phyloP scores from a whole-genome alignment of 192 early-diverging fungal species.

The Lunasporangiospora selenospora region DNA sequence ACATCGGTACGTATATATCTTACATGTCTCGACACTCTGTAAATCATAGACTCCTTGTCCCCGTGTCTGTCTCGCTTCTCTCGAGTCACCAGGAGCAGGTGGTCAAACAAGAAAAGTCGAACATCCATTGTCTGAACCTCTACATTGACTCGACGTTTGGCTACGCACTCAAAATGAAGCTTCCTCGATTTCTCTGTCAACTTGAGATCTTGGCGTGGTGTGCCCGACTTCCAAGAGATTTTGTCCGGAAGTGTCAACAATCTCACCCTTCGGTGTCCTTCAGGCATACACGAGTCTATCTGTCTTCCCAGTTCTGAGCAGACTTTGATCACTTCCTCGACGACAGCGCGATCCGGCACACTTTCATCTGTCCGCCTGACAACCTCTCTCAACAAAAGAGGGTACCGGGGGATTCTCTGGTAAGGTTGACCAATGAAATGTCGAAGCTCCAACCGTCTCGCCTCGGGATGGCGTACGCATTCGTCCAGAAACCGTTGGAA shows the following conservation, averaged over 20 bases:
- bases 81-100: slow-evolving; percentile 73
- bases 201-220: slow-evolving; percentile 62
- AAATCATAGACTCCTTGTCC: slow-evolving; percentile 61
- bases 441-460: slow-evolving; percentile 78
- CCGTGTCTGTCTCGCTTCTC: slow-evolving; percentile 56
- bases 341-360: slow-evolving; percentile 70
- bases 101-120: slow-evolving; percentile 81
- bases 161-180: slow-evolving; percentile 72
- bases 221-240: too few relatives aligned
- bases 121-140: slow-evolving; percentile 61
- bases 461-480: slow-evolving; percentile 62
- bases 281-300: slow-evolving; percentile 72
- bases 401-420: slow-evolving; percentile 80
- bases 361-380: slow-evolving; percentile 74
- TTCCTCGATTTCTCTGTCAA: slow-evolving; percentile 66
- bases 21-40: too few relatives aligned
- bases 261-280: slow-evolving; percentile 11
- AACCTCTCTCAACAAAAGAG: slow-evolving; percentile 74
- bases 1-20: too few relatives aligned
- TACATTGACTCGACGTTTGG: slow-evolving; percentile 67
- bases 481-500: slow-evolving; percentile 77
- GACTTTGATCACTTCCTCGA: slow-evolving; percentile 69
- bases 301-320: slow-evolving; percentile 68
- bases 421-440: slow-evolving; percentile 83
- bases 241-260: not conserved